Base-by-base conservation (phyloP, 768 basidiomycete species). In the Butyriboletus loyo region DNA sequence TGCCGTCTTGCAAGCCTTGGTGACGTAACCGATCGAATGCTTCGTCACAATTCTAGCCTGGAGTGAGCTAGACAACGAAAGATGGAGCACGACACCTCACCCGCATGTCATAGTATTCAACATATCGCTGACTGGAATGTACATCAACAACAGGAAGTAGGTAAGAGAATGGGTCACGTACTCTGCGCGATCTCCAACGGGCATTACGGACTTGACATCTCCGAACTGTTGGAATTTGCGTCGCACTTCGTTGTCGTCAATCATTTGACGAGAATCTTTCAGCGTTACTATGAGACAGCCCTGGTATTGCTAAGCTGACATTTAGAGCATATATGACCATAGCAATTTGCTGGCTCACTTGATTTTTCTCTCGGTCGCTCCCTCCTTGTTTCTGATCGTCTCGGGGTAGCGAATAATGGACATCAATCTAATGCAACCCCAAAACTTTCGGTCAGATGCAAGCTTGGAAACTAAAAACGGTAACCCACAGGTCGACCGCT, bases 321-420 rank as follows among this genome's bases (percentile, higher is more conserved):
- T 53, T 67, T 34, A 71, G 42, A 47, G 11, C 13, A 19, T 21
- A n/a, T 46, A 21, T 4, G 2, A 14, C 7, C 15, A 43, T 17
- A 1, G 21, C 9, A 35, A 31, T 17, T 22, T 8, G n/a, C 19
- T 17, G 57, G 66, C 70, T 64, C 56, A 87, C 92, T 72, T 95
- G 92, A 66, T 90, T 92, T 70, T 87, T 94, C 47, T 95, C 93
- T 42, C 86, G 63, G 1, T 69, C 68, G 7, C 78, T 50, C 28
- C 62, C 56, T 78, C 84, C 49, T 80, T 81, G 63, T 78, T 80
- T 71, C 56, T 89, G 83, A 50, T 97, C 91, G 60, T 90, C 91
- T 56, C 91, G 85, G 11, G 97, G 97, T 27, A 98, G 74, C 25
- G 93, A 96, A 74, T 94, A 99, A 69, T 99, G 97, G 1, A 99